Conservation (phyloP, 495 filamentous ascomycete genomes). For the Hyaloscypha hepaticicola region DNA sequence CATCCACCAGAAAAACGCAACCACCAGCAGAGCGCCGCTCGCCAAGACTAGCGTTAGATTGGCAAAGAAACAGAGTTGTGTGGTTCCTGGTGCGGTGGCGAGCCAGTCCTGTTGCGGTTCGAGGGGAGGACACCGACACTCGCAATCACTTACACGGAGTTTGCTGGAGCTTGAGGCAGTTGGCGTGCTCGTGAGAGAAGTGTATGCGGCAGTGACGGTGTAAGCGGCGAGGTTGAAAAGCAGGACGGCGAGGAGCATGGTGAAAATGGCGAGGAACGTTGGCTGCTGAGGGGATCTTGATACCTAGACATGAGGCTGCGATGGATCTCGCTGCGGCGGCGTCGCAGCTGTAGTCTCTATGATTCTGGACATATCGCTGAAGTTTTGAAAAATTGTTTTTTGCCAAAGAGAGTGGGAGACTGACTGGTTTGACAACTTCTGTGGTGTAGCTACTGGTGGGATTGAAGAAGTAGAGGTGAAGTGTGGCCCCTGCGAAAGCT, state of each 20-base stretch:
- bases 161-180: neutral
- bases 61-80: too few relatives aligned
- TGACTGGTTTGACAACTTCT: too few relatives aligned
- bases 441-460: too few relatives aligned
- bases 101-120: neutral
- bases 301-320: neutral
- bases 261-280: neutral
- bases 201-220: neutral
- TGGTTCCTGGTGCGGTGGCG: neutral
- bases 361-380: constrained; percentile 1
- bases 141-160: neutral
- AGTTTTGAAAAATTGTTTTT: too few relatives aligned
- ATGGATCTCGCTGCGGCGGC: neutral
- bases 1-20: neutral
- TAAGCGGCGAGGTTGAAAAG: neutral
- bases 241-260: neutral
- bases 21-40: too few relatives aligned
- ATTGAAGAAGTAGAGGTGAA: too few relatives aligned
- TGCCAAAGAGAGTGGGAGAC: too few relatives aligned
- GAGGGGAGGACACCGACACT: neutral
- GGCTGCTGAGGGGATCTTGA: neutral
- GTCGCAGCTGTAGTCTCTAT: neutral
- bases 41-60: too few relatives aligned
- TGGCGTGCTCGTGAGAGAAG: neutral
- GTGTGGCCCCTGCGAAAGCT: too few relatives aligned